phyloP scores from a whole-genome alignment of 768 basidiomycete genomes.

The Artomyces pyxidatus region DNA sequence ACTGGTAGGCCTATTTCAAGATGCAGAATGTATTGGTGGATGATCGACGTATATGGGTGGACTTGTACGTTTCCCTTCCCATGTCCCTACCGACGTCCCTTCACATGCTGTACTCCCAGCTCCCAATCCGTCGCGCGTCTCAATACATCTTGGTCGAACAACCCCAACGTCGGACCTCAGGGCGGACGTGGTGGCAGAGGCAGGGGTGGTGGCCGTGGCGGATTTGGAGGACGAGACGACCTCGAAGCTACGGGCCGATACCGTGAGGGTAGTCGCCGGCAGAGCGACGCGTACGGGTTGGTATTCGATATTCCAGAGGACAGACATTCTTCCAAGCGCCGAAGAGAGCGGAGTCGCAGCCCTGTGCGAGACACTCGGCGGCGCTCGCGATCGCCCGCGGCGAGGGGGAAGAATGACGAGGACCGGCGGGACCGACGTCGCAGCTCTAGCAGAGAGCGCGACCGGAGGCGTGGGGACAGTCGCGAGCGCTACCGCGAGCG shows the following conservation, averaged over 20 bases:
- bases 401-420: conserved; percentile 18
- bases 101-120: conserved; percentile 27
- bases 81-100: conserved; percentile 1
- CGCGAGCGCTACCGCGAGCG: conserved; percentile 4
- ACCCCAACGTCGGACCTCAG: conserved; percentile 44
- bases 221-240: conserved; percentile 69
- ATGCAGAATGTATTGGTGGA: conserved; percentile 99
- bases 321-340: conserved; percentile 9
- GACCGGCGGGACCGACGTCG: conserved; percentile 16
- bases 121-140: conserved; percentile 92
- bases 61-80: conserved; percentile 63
- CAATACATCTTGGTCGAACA: conserved; percentile 77
- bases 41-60: conserved; percentile 97
- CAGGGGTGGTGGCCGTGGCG: conserved; percentile 25
- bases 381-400: conserved; percentile 19
- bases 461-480: not conserved
- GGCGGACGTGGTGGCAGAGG: conserved; percentile 23
- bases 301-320: conserved; percentile 67
- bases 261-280: conserved; percentile 33
- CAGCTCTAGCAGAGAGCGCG: conserved; percentile 12
- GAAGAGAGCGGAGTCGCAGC: conserved; percentile 46
- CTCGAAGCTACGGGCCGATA: conserved; percentile 68
- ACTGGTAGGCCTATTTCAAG: conserved; percentile 88
- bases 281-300: conserved; percentile 55
- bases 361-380: conserved; percentile 21